These are phyloP conservation scores for Barbarea vulgaris DNA, from an alignment of 345 rosid species.

Conservation along the genomic window DNA sequence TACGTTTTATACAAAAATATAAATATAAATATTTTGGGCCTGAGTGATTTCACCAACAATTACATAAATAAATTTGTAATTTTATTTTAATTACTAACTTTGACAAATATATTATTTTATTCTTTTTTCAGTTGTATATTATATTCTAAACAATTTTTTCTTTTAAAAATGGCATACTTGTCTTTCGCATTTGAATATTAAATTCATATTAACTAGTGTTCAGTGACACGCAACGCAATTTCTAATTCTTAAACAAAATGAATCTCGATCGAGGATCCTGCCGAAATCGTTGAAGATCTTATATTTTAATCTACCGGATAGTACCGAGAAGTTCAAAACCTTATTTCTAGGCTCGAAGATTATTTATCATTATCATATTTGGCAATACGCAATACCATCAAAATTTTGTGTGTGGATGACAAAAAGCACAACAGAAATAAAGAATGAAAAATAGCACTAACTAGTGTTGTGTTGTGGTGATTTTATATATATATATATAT, in stretches of 20 bases:
- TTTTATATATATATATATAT: no score
- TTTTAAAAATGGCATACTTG: no score
- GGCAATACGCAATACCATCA: not conserved
- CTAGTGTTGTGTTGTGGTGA: not conserved
- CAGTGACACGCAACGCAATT: conserved; percentile 9
- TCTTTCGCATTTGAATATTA: no score
- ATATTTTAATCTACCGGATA: not conserved
- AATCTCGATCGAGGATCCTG: not conserved
- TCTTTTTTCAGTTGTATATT: not conserved
- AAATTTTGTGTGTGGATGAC: not conserved
- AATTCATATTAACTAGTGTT: not conserved
- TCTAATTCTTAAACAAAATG: not conserved
- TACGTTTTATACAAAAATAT: no score
- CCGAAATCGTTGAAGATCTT: conserved; percentile 3
- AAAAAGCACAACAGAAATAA: not conserved
- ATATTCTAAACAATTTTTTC: no score
- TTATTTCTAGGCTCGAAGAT: not conserved
- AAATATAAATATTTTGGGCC: no score
- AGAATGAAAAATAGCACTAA: not conserved
- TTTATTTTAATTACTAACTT: no score
- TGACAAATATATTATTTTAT: no score
- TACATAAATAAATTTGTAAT: no score
- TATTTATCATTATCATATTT: not conserved
- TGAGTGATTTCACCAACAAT: no score
- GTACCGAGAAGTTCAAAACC: not conserved